Conservation (phyloP, 2,329 filamentous ascomycete species). For the Cladophialophora yegresii region DNA sequence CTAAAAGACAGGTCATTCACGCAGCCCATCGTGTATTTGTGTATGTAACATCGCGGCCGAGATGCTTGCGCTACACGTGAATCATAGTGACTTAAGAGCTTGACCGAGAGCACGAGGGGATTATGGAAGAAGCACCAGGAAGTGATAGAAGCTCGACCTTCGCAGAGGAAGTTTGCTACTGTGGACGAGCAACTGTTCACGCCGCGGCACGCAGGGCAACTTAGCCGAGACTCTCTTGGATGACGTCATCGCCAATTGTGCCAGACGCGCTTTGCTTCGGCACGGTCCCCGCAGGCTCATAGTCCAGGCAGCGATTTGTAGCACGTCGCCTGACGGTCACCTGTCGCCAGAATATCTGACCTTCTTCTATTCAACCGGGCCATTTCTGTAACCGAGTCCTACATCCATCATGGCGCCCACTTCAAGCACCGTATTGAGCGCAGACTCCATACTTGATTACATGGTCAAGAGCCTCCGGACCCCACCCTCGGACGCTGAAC, state of each 20-base stretch:
- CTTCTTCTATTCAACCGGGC: neutral
- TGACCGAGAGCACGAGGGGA: too few species aligned
- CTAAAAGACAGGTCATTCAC: too few species aligned
- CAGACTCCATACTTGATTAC: constrained; percentile 35
- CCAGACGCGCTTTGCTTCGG: neutral
- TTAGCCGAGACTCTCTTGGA: neutral
- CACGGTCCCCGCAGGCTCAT: neutral
- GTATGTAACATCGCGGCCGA: too few species aligned
- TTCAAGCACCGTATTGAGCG: constrained; percentile 25
- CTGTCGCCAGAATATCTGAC: neutral
- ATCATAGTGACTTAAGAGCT: too few species aligned
- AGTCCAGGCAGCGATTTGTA: neutral
- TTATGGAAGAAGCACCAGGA: too few species aligned
- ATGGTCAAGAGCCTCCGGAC: constrained; percentile 39
- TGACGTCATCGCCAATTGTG: neutral
- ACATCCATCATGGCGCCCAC: constrained; percentile 29
- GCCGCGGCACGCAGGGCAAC: neutral
- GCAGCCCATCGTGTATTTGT: too few species aligned
- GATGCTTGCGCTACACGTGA: too few species aligned
- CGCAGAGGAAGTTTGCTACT: too few species aligned
- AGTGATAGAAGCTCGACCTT: too few species aligned
- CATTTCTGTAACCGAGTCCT: neutral
- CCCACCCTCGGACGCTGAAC: constrained; percentile 23
- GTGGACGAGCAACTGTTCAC: too few species aligned
- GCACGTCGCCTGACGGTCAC: neutral